Conservation (phyloP, 2,329 filamentous ascomycete species). For the Aspergillus arachidicola region DNA sequence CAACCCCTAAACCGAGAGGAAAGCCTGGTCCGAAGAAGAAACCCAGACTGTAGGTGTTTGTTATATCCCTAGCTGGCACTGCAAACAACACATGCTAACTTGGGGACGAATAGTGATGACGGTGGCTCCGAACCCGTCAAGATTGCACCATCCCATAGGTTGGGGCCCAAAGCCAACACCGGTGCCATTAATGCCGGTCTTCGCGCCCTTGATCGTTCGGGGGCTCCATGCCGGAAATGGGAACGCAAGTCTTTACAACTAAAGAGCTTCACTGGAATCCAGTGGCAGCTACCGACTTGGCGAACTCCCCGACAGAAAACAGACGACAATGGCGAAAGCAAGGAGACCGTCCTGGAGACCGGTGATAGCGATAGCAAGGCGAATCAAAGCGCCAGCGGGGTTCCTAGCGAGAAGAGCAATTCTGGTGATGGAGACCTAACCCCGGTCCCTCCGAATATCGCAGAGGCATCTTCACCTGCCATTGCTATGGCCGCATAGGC, state of each 20-base stretch:
- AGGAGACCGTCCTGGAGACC: constrained; percentile 57
- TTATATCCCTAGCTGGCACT: neutral
- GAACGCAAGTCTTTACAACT: constrained; percentile 77
- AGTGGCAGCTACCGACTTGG: constrained; percentile 84
- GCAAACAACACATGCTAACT: constrained; percentile 4
- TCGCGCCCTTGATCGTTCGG: constrained; percentile 87
- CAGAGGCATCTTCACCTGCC: constrained; percentile 56
- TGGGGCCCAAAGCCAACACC: constrained; percentile 94
- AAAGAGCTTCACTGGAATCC: constrained; percentile 88
- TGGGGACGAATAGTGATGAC: constrained; percentile 47
- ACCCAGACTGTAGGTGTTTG: constrained; percentile 75
- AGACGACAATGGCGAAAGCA: constrained; percentile 64
- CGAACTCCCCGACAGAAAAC: constrained; percentile 54
- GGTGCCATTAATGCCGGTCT: constrained; percentile 97
- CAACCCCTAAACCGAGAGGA: constrained; percentile 69
- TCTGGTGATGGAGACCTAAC: constrained; percentile 53
- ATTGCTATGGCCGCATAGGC: constrained; percentile 42
- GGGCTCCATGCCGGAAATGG: constrained; percentile 92
- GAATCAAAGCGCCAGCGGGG: constrained; percentile 57
- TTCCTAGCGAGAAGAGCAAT: constrained; percentile 63
- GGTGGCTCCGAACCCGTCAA: constrained; percentile 49
- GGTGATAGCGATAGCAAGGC: constrained; percentile 60
- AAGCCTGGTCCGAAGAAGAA: constrained; percentile 98
- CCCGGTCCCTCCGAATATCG: constrained; percentile 47
- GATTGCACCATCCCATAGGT: constrained; percentile 64